Conservation (phyloP, 176 grass and related monocot species). For the Aegilops longissima region DNA sequence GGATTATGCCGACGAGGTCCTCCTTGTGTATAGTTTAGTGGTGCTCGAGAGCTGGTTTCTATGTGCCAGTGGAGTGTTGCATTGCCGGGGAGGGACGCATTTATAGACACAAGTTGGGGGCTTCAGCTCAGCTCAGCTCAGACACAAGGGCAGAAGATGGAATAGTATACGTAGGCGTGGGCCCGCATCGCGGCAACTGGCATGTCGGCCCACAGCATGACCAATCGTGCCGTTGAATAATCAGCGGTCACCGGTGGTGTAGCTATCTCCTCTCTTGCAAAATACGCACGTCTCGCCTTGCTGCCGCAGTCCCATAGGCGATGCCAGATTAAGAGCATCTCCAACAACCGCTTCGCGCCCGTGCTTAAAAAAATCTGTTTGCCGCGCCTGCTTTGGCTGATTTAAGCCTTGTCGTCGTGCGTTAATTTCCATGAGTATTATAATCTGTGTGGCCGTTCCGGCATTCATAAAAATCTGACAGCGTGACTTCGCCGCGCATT, state of each 20-base stretch:
- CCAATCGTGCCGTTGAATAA: background rate
- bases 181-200: background rate
- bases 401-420: no score
- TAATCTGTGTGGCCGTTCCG: no score
- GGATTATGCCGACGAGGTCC: background rate
- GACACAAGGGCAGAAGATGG: background rate
- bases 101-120: slow-evolving; percentile 13
- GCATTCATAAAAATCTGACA: no score
- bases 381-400: no score
- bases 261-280: background rate
- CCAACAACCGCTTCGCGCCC: no score
- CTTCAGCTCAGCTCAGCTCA: background rate
- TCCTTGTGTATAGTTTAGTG: background rate
- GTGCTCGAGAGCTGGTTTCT: slow-evolving; percentile 13
- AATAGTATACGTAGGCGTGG: background rate
- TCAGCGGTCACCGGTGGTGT: slow-evolving; percentile 6
- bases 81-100: background rate
- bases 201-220: background rate
- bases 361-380: no score
- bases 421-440: no score
- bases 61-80: slow-evolving; percentile 12
- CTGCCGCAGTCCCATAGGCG: background rate
- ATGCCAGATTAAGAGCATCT: background rate
- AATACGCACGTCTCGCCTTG: background rate
- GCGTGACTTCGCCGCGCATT: no score